A percentile compares a stretch with the other conserved stretches of the same genome.
Evolutionary conservation across 495 filamentous ascomycete genomes (phyloP).

Genomic region (Glonium stellatum): DNA sequence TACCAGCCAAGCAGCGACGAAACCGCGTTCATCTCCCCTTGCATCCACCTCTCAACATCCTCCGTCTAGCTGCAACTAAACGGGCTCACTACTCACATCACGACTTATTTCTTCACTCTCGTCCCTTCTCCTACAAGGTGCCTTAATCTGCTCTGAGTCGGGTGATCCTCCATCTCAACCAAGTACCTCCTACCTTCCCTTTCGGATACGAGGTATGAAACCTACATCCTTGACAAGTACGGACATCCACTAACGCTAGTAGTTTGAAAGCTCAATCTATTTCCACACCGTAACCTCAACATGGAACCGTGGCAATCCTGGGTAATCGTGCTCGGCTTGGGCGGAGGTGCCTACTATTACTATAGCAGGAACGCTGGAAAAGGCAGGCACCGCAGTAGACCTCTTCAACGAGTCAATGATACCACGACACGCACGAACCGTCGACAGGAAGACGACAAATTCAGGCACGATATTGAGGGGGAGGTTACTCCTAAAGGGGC

Average conservation of each 20-base stretch:
- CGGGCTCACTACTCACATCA: neutral
- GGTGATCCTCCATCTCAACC: neutral
- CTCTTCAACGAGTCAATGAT: neutral
- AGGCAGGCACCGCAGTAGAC: conserved; percentile 2
- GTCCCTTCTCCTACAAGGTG: no score
- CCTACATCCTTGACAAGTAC: neutral
- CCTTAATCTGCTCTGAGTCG: neutral
- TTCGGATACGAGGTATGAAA: neutral
- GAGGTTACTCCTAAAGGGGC: neutral
- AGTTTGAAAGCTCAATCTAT: neutral
- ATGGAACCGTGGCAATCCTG: conserved; percentile 30
- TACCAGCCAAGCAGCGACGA: neutral
- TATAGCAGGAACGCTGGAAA: conserved; percentile 16
- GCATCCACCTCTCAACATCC: neutral
- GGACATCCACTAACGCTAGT: neutral
- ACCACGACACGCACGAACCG: neutral
- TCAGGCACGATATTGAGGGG: neutral
- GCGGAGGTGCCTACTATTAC: conserved; percentile 12
- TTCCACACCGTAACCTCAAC: neutral
- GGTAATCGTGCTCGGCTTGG: conserved; percentile 13
- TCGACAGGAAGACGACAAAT: neutral
- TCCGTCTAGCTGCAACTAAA: neutral
- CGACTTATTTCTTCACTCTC: neutral
- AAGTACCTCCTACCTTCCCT: neutral
- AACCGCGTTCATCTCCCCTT: neutral